Evolutionary conservation across 202 grass and related monocot species (phyloP).

Genomic region (Eragrostis tef): DNA sequence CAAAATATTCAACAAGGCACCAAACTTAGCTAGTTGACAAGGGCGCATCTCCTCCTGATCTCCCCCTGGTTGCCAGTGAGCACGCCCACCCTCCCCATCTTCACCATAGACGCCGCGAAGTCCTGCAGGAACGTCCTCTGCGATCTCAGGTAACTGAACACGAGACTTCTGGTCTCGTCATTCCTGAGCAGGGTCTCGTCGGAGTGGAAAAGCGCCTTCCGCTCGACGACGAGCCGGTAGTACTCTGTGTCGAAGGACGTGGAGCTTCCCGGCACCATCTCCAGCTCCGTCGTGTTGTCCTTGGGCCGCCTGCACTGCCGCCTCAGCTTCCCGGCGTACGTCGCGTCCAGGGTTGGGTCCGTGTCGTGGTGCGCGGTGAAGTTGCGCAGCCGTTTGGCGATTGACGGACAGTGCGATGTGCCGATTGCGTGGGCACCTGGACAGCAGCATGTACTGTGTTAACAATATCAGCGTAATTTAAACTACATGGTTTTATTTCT

Average conservation of each 20-base stretch:
- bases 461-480: too few relatives aligned
- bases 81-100: constrained; percentile 63
- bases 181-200: constrained; percentile 50
- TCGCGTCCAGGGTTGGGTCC: constrained; percentile 48
- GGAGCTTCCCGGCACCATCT: constrained; percentile 46
- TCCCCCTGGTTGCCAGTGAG: constrained; percentile 53
- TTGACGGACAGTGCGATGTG: constrained; percentile 43
- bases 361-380: constrained; percentile 36
- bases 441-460: not conserved
- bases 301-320: constrained; percentile 4
- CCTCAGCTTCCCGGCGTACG: constrained; percentile 34
- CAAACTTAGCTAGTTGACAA: constrained; percentile 37
- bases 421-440: constrained; percentile 51
- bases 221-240: constrained; percentile 37
- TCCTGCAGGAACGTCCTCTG: constrained; percentile 57
- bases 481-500: too few relatives aligned
- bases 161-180: constrained; percentile 8
- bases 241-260: constrained; percentile 42
- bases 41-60: constrained; percentile 55
- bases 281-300: constrained; percentile 40
- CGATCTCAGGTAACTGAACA: constrained; percentile 17
- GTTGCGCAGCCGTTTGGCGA: constrained; percentile 45
- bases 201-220: constrained; percentile 50
- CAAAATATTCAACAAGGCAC: too few relatives aligned
- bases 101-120: constrained; percentile 63